Evolutionary conservation across 2,329 filamentous ascomycete species (phyloP).

Genomic region (Hypomyces rosellus): DNA sequence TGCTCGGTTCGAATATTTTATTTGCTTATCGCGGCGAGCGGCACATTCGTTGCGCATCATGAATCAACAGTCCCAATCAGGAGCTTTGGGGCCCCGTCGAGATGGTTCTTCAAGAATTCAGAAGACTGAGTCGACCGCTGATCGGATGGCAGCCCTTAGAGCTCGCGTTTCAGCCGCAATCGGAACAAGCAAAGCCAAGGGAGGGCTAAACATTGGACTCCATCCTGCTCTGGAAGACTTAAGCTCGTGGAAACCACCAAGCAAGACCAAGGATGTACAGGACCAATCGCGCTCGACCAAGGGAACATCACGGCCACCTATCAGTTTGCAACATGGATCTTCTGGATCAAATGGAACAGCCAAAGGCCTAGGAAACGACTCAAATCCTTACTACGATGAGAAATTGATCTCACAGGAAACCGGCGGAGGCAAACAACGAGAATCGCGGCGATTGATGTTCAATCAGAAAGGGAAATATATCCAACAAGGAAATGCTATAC

Average conservation of each 20-base stretch:
- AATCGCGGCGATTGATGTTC: slow-evolving; percentile 75
- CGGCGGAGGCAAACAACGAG: slow-evolving; percentile 51
- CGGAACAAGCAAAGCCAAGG: slow-evolving; percentile 50
- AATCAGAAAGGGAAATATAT: slow-evolving; percentile 98
- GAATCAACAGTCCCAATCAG: slow-evolving; percentile 46
- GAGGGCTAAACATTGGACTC: slow-evolving; percentile 67
- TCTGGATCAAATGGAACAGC: slow-evolving; percentile 10
- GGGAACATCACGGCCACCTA: background rate
- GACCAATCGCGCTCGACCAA: slow-evolving; percentile 12
- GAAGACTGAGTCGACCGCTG: slow-evolving; percentile 51
- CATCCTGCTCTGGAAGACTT: slow-evolving; percentile 67
- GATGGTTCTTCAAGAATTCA: slow-evolving; percentile 49
- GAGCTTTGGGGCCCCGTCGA: slow-evolving; percentile 50
- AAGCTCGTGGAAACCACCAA: slow-evolving; percentile 39
- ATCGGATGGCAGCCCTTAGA: slow-evolving; percentile 70
- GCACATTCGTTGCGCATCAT: slow-evolving; percentile 24
- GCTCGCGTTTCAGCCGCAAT: slow-evolving; percentile 74
- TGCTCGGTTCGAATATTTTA: no score
- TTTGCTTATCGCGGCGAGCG: no score
- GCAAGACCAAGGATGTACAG: slow-evolving; percentile 29
- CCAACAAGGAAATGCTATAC: slow-evolving; percentile 81
- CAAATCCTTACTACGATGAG: slow-evolving; percentile 79
- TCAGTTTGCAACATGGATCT: background rate
- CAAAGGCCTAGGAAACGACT: slow-evolving; percentile 7
- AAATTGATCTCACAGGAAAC: slow-evolving; percentile 54